Percentiles rank a stretch among this genome's conserved stretches.
Evolutionary conservation across 2,329 filamentous ascomycete genomes (phyloP).

Genomic region (Phialemoniopsis sp.): DNA sequence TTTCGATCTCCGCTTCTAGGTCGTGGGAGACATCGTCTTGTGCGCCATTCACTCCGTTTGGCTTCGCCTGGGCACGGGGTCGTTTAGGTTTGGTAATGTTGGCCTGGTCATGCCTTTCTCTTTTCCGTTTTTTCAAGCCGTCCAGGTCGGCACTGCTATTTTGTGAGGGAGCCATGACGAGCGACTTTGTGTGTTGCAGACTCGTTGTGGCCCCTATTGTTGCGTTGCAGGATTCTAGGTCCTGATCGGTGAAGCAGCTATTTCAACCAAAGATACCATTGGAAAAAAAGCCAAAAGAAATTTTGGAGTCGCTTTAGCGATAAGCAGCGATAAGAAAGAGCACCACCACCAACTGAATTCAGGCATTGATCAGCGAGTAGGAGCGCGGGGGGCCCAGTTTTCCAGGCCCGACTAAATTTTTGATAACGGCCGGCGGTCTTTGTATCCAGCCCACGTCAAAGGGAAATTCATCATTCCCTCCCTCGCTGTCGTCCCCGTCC

Average conservation of each 20-base stretch:
- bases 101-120: slow-evolving; percentile 20
- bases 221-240: too few relatives aligned
- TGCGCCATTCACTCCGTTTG: background rate
- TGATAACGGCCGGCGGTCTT: too few relatives aligned
- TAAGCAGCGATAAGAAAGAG: slow-evolving; percentile 6
- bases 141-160: slow-evolving; percentile 13
- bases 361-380: too few relatives aligned
- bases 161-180: background rate
- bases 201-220: background rate
- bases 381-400: too few relatives aligned
- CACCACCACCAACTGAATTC: too few relatives aligned
- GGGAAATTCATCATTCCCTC: background rate
- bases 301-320: slow-evolving; percentile 5
- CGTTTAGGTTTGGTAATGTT: slow-evolving; percentile 13
- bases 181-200: background rate
- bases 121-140: slow-evolving; percentile 23
- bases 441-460: too few relatives aligned
- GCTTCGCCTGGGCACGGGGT: slow-evolving; percentile 13
- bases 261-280: background rate
- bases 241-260: background rate
- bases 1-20: background rate
- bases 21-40: too few relatives aligned
- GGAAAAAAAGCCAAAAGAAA: slow-evolving; percentile 2
- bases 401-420: too few relatives aligned
- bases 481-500: too few relatives aligned